Evolutionary conservation across 176 grass and related monocot species (phyloP), one percentile per base, ranked within the genome.

Genomic region (Triticum aestivum): DNA sequence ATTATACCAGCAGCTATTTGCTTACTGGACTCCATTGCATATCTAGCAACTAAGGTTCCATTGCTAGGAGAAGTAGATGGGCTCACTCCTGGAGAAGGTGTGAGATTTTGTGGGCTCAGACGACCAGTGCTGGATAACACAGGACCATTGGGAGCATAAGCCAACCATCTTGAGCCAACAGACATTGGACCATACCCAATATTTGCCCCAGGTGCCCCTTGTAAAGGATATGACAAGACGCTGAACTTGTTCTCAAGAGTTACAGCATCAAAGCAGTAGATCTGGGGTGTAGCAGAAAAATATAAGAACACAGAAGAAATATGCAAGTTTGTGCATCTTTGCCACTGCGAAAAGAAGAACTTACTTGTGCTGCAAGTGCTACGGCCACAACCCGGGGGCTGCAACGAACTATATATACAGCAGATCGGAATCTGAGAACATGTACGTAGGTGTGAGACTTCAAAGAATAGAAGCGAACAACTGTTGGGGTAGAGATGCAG

Each of bases 251-350:
- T 94, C 87, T 99, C 94, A 80, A 99, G 89, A 65, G 94, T 99
- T 67, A 97, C 94, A 78, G 97, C 94, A 90, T 99, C 94, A 90
- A 99, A 99, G 83, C 97, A 99, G 83, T 97, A 99, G 90, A 99
- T 94, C 97, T 99, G 92, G 14, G 45, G 49, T 58, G 81, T 61
- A 84, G 82, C 20, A 69, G 84, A 82, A 78, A 9, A 87, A 49
- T 56, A 78, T 76, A 67, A 85, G 84, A 27, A 82, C 71, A 78
- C 83, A 27, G 6, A 61, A 44, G 41, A 33, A 79, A n/a, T 41
- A 59, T 65, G 51, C 7, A 63, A 37, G 33, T 12, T 7, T 54
- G 38, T 69, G 2, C 35, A 81, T 54, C 62, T 64, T 65, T 37
- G 3, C 23, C 4, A 26, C 26, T 26, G 26, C 26, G 26, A 26